Evolutionary conservation across 805 yeast species (phyloP).

Genomic region (Zygosaccharomyces bisporus): DNA sequence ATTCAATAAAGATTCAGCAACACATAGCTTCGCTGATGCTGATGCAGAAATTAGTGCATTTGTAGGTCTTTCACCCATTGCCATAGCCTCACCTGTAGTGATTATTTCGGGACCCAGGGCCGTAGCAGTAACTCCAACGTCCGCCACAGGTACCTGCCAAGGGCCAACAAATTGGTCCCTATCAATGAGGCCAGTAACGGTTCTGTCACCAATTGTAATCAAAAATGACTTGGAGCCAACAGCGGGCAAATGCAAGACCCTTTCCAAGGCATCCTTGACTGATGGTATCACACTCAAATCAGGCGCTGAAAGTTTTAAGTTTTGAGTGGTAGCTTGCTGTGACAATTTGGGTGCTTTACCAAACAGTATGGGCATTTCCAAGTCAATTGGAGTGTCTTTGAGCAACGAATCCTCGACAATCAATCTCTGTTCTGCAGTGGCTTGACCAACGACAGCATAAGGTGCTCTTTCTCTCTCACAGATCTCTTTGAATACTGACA

Average conservation of each 20-base stretch:
- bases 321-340: slow-evolving; percentile 62
- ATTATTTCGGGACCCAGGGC: slow-evolving; percentile 72
- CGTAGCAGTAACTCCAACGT: slow-evolving; percentile 93
- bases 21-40: slow-evolving; percentile 92
- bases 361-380: slow-evolving; percentile 90
- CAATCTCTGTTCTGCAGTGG: slow-evolving; percentile 81
- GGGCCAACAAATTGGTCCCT: slow-evolving; percentile 99
- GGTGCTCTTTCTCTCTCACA: slow-evolving; percentile 97
- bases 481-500: slow-evolving; percentile 65
- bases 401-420: slow-evolving; percentile 75
- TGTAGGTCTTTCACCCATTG: slow-evolving; percentile 95
- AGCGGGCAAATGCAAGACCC: slow-evolving; percentile 85
- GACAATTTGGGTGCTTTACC: slow-evolving; percentile 98
- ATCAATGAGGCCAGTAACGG: slow-evolving; percentile 95
- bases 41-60: slow-evolving; percentile 82
- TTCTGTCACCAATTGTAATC: slow-evolving; percentile 96
- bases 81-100: slow-evolving; percentile 91
- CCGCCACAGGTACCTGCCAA: slow-evolving; percentile 99
- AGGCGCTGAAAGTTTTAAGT: slow-evolving; percentile 45
- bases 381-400: slow-evolving; percentile 84
- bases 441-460: slow-evolving; percentile 91
- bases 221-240: slow-evolving; percentile 94
- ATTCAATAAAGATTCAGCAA: slow-evolving; percentile 90
- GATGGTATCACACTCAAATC: slow-evolving; percentile 38
- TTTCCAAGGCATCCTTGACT: slow-evolving; percentile 62